These are phyloP conservation scores for Sugiyamaella japonica DNA, from an alignment of 1,139 yeast genomes.

Conservation along the genomic window DNA sequence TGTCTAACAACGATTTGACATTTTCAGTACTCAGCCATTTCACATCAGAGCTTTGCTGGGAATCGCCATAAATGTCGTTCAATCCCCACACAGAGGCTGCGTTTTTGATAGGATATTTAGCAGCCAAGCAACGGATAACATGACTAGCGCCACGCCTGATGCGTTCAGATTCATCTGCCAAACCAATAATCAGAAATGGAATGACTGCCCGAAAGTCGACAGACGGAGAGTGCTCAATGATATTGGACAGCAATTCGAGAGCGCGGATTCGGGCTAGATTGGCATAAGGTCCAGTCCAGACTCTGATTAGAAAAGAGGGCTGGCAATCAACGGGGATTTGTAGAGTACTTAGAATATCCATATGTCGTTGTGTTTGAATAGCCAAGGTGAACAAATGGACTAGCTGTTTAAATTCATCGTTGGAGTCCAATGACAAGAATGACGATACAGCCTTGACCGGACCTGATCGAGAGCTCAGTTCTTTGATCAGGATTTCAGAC, in stretches of 20 bases:
- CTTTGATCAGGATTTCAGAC: slow-evolving; percentile 4
- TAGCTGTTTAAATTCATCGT: slow-evolving; percentile 49
- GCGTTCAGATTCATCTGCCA: slow-evolving; percentile 36
- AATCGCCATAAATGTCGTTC: slow-evolving; percentile 50
- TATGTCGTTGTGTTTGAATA: slow-evolving; percentile 9
- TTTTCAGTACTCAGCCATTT: slow-evolving; percentile 63
- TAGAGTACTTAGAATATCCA: slow-evolving; percentile 23
- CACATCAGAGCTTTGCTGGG: slow-evolving; percentile 49
- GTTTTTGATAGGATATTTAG: slow-evolving; percentile 44
- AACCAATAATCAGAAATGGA: slow-evolving; percentile 36
- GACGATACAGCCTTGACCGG: slow-evolving; percentile 33
- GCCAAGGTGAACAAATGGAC: slow-evolving; percentile 44
- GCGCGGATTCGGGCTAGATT: slow-evolving; percentile 37
- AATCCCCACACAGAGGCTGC: slow-evolving; percentile 44
- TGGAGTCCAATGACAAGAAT: slow-evolving; percentile 45
- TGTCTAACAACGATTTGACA: slow-evolving; percentile 49
- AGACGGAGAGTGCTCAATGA: slow-evolving; percentile 21
- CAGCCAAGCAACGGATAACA: slow-evolving; percentile 38
- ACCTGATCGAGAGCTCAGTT: slow-evolving; percentile 1
- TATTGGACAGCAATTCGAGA: slow-evolving; percentile 29
- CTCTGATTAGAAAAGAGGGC: slow-evolving; percentile 37
- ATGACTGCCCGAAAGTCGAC: slow-evolving; percentile 41
- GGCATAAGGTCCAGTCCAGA: slow-evolving; percentile 37
- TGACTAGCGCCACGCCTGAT: slow-evolving; percentile 47
- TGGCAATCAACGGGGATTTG: slow-evolving; percentile 22